Evolutionary conservation across 371 early-diverging fungal species (phyloP), one percentile per base, ranked within the genome.

Genomic region (Lichtheimia hyalospora): DNA sequence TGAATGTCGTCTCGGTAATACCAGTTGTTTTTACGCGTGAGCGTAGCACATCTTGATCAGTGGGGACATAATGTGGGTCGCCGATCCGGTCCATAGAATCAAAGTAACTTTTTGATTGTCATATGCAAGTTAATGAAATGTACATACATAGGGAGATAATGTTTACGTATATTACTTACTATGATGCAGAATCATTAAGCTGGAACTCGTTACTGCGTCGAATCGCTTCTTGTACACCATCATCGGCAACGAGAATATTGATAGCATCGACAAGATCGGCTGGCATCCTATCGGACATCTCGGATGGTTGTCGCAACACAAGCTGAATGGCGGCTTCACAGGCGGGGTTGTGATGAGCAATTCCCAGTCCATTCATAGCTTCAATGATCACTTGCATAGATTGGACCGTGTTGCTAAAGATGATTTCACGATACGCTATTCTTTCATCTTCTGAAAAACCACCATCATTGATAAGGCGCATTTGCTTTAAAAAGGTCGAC

Each of bases 401-500:
- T 57, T 94, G 91, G 59, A 94, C 82, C 18, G 90, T 87, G 76
- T 97, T 97, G 54, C 89, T 84, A 68, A 92, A 94, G 51, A 97
- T 94, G 62, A 94, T 91, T 68, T 90, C 94, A 63, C 88, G 91
- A 77, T 92, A 96, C 27, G 91, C 87, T 57, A 90, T 89, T 42
- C 92, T 84, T 71, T 97, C 97, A 34, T 91, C 89, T 14, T 72
- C 66, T 43, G 89, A 86, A 74, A 92, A 97, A 2, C 98, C 98
- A 54, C 86, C 88, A 59, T 90, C 95, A 71, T 97, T 96, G 64
- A 97, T 95, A 39, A 96, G 84, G 68, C 92, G 91, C 96, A 97
- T 96, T 69, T 97, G 97, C 72, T 97, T 97, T 41, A 97, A 74
- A 58, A 97, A 92, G 18, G 98, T 97, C 46, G 92, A 90, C 74